phyloP scores from a whole-genome alignment of 139 green algal genomes.

The Zygnema circumcarinatum region DNA sequence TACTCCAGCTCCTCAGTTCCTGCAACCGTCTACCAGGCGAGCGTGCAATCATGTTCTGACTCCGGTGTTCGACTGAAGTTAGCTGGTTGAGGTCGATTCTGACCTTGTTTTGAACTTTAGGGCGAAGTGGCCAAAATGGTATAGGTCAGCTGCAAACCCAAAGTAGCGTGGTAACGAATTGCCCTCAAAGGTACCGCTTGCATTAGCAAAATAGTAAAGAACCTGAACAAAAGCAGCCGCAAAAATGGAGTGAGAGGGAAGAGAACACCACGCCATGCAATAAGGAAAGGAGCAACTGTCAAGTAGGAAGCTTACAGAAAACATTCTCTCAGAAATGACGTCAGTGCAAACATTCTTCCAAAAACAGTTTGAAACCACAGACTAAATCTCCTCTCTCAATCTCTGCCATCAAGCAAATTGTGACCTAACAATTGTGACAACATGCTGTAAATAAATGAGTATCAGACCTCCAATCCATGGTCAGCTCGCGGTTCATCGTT shows the following conservation, averaged over 20 bases:
- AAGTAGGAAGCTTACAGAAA: background rate
- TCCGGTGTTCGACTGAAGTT: background rate
- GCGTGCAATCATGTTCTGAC: background rate
- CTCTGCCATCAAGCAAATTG: conserved; percentile 2
- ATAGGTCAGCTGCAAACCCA: conserved; percentile 38
- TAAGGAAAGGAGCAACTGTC: background rate
- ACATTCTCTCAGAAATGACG: background rate
- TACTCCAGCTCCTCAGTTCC: background rate
- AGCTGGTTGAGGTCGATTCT: background rate
- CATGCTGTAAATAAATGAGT: conserved; percentile 1
- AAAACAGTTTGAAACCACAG: background rate
- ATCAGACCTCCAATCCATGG: conserved; percentile 37
- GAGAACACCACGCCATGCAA: background rate
- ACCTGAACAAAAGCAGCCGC: conserved; percentile 4
- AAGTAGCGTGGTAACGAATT: conserved; percentile 32
- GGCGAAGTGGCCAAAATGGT: conserved; percentile 46
- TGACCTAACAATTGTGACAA: background rate
- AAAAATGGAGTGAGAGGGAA: background rate
- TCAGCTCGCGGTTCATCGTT: conserved; percentile 34
- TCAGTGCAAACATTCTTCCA: background rate
- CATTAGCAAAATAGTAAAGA: conserved; percentile 45
- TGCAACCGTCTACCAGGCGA: background rate
- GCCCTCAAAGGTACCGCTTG: background rate
- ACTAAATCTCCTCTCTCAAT: background rate
- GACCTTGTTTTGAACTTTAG: conserved; percentile 52